Conservation (phyloP, 495 filamentous ascomycete genomes). For the Filosporella fistucella region DNA sequence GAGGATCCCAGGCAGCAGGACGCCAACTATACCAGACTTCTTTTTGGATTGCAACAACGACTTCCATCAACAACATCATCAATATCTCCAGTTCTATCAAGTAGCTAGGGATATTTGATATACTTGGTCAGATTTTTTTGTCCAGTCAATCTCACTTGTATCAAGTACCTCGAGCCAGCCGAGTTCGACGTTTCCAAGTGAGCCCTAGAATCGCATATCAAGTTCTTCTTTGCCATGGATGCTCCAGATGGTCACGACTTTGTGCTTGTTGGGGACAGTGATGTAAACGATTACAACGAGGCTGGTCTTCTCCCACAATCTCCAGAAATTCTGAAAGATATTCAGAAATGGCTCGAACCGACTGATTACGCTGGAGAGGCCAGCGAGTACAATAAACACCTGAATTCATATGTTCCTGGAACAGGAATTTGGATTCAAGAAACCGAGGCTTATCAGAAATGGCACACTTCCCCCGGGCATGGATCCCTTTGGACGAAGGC, state of each 20-base stretch:
- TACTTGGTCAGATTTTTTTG: no score
- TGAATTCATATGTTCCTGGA: conserved; percentile 32
- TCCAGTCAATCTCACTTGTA: no score
- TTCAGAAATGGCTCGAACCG: conserved; percentile 34
- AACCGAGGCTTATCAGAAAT: conserved; percentile 32
- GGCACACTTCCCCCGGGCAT: conserved; percentile 29
- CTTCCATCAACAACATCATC: no score
- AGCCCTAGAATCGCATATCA: no score
- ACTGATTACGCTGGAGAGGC: conserved; percentile 27
- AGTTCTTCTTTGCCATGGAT: no score
- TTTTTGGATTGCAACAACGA: no score
- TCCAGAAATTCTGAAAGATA: conserved; percentile 8
- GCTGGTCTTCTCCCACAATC: conserved; percentile 27
- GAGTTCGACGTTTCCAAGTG: no score
- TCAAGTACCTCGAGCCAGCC: no score
- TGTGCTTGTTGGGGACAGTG: conserved; percentile 24
- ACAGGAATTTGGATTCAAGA: conserved; percentile 42
- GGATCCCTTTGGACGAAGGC: conserved; percentile 45
- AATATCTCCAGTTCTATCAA: no score
- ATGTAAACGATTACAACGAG: conserved; percentile 28
- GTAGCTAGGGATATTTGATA: no score
- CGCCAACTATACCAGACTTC: no score
- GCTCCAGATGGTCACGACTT: conserved; percentile 21
- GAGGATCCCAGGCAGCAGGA: no score
- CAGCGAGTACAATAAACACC: conserved; percentile 33